Evolutionary conservation across 176 grass and related monocot species (phyloP).

Genomic region (Sorghum bicolor): Sorghum_bicolor_NCBIv3 NC_012875.2:52190501-52191000

Average conservation of each 20-base stretch:
- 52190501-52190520: background rate
- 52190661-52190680: background rate
- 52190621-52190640: background rate
- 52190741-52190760: background rate
- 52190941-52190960: slow-evolving; percentile 56
- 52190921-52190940: slow-evolving; percentile 80
- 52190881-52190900: slow-evolving; percentile 94
- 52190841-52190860: slow-evolving; percentile 77
- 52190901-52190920: slow-evolving; percentile 89
- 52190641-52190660: background rate
- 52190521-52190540: background rate
- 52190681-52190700: background rate
- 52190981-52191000: slow-evolving; percentile 79
- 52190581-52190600: background rate
- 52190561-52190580: background rate
- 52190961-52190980: slow-evolving; percentile 92
- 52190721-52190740: background rate
- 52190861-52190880: slow-evolving; percentile 75
- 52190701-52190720: background rate
- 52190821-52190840: slow-evolving; percentile 65
- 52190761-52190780: slow-evolving; percentile 11
- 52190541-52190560: background rate
- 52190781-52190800: background rate
- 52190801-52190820: background rate
- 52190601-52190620: background rate